Evolutionary conservation across 2,329 filamentous ascomycete species (phyloP).

Genomic region (Paecilomyces sp.): DNA sequence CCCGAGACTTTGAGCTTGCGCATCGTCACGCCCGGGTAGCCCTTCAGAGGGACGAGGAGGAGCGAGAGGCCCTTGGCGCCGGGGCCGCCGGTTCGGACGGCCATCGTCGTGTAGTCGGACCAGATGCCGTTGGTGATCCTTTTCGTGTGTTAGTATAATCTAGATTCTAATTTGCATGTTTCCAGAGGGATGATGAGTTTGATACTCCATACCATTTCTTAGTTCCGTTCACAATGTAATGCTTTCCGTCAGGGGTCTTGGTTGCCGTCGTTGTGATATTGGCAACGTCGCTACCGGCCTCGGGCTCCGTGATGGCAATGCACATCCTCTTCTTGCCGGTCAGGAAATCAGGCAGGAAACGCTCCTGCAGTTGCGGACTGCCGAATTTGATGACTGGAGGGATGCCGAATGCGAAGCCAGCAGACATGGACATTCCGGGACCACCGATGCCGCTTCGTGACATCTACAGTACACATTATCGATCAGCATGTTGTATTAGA

Average conservation of each 20-base stretch:
- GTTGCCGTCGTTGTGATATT: slow-evolving; percentile 63
- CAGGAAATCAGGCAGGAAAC: slow-evolving; percentile 61
- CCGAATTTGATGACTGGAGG: slow-evolving; percentile 67
- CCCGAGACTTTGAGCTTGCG: slow-evolving; percentile 61
- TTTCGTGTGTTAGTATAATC: background rate
- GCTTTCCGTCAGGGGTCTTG: slow-evolving; percentile 55
- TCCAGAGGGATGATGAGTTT: slow-evolving; percentile 11
- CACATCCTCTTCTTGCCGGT: slow-evolving; percentile 60
- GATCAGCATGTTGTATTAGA: too few species aligned
- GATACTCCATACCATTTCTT: slow-evolving; percentile 58
- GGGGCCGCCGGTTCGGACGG: slow-evolving; percentile 63
- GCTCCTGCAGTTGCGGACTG: slow-evolving; percentile 53
- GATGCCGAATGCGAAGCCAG: slow-evolving; percentile 65
- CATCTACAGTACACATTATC: slow-evolving; percentile 40
- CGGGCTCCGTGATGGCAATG: slow-evolving; percentile 73
- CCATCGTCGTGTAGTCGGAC: slow-evolving; percentile 62
- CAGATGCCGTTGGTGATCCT: slow-evolving; percentile 67
- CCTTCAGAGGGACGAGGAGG: slow-evolving; percentile 63
- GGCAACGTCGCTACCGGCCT: slow-evolving; percentile 66
- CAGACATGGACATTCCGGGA: slow-evolving; percentile 58
- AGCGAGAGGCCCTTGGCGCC: slow-evolving; percentile 58
- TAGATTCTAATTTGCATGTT: background rate
- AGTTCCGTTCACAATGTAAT: slow-evolving; percentile 65
- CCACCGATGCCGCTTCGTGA: slow-evolving; percentile 57
- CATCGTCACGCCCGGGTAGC: slow-evolving; percentile 60